Conservation (phyloP, 2,329 filamentous ascomycete species). For the Colletotrichum spaethianum region DNA sequence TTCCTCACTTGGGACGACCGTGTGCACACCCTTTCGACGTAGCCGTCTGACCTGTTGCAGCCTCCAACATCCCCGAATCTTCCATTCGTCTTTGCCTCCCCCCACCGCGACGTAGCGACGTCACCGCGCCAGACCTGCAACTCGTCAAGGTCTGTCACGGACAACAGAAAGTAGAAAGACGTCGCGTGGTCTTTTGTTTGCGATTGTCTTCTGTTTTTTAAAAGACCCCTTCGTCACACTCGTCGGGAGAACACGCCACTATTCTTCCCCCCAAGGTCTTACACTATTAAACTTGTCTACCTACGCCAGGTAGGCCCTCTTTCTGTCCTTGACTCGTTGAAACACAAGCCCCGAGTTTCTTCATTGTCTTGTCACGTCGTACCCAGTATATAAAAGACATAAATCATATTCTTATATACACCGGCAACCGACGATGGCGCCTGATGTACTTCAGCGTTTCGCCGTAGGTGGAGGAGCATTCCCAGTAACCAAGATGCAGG, state of each 20-base stretch:
- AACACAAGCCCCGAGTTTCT: constrained; percentile 28
- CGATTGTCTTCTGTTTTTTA: neutral
- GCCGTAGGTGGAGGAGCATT: constrained; percentile 31
- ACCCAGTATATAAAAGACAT: neutral
- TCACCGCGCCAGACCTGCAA: constrained; percentile 11
- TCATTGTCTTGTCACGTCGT: neutral
- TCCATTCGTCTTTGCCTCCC: neutral
- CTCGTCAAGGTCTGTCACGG: neutral
- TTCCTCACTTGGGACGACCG: neutral
- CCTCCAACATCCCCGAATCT: constrained; percentile 23
- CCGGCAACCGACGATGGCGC: constrained; percentile 33
- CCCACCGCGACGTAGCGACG: constrained; percentile 15
- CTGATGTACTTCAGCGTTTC: constrained; percentile 42
- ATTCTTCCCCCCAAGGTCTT: neutral
- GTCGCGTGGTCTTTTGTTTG: neutral
- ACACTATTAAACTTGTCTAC: constrained; percentile 7
- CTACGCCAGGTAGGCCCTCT: constrained; percentile 24
- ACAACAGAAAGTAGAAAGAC: neutral
- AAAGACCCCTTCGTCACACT: constrained; percentile 6
- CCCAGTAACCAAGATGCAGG: constrained; percentile 53
- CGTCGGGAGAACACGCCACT: constrained; percentile 6
- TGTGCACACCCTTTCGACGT: neutral
- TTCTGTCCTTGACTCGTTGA: constrained; percentile 7
- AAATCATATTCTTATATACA: constrained; percentile 1
- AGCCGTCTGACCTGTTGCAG: neutral